Percentiles rank a stretch among this genome's conserved stretches.
These are phyloP conservation scores for Angomonas deanei DNA, from an alignment of 208 protist genomes.

Conservation along the genomic window DNA sequence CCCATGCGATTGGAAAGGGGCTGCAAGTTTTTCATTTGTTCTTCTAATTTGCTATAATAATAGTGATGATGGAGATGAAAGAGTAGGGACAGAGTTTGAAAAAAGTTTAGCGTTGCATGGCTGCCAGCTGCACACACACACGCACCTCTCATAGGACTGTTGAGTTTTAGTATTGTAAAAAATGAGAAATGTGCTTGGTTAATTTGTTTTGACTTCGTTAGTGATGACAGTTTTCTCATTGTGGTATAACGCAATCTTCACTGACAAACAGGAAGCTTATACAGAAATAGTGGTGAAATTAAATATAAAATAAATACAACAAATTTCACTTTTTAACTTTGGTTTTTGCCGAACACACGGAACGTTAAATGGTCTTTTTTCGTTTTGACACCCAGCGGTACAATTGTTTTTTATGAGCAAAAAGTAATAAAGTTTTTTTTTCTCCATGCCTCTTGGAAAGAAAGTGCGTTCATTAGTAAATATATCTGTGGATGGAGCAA, in stretches of 20 bases:
- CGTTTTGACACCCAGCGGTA: neutral
- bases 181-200: neutral
- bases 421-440: neutral
- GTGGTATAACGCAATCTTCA: neutral
- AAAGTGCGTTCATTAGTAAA: too few relatives aligned
- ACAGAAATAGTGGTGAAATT: neutral
- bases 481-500: too few relatives aligned
- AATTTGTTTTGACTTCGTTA: neutral
- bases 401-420: neutral
- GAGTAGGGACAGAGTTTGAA: neutral
- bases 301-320: neutral
- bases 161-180: too few relatives aligned
- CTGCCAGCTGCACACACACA: too few relatives aligned
- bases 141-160: too few relatives aligned
- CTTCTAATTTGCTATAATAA: neutral
- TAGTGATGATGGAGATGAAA: neutral
- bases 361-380: neutral
- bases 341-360: neutral
- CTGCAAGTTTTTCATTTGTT: constrained; percentile 27
- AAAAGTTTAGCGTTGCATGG: too few relatives aligned
- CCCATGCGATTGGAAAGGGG: constrained; percentile 64
- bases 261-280: neutral
- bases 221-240: neutral
- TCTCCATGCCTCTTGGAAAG: neutral
- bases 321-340: constrained; percentile 1